Evolutionary conservation across 331 rosid species (phyloP), one percentile per base, ranked within the genome.

Genomic region (Telfairia occidentalis): DNA sequence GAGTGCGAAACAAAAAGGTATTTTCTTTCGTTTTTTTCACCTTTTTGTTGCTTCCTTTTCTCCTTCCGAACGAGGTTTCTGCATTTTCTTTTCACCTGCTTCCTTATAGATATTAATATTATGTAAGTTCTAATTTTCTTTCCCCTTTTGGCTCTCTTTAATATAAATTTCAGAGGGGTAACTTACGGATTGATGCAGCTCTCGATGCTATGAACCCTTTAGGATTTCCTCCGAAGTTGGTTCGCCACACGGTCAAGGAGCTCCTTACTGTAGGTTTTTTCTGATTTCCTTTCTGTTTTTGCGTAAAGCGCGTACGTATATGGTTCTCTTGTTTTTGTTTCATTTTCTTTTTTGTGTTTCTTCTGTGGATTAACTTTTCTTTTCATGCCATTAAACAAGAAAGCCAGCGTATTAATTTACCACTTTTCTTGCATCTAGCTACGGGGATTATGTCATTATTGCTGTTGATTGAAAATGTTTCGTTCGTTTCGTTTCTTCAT

Each of bases 101-200:
- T 40, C 6, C 71, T 64, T 35, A 5, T 19, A 9, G 38, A 58
- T 58, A 5, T 8, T 29, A 59, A 59, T 59, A 60, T 4, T 13
- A 29, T 13, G 30, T 37, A n/a, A n/a, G n/a, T 64, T 19, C 9
- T n/a, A 57, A 8, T 58, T 42, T 53, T 21, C 18, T 29, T n/a
- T n/a, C n/a, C 19, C 11, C 60, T n/a, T 9, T 28, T 45, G 54
- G 53, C 18, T 28, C 40, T 32, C 32, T 37, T 23, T 38, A 19
- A 9, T 64, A 37, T 64, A 13, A 66, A 43, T 50, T 71, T 70
- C 79, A 78, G 84, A 83, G 53, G 70, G 59, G 60, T n/a, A 76
- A 26, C 66, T 38, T 78, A 11, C 85, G 96, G 13, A 78, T 80
- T 80, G 94, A 87, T 74, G 97, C 91, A 8, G 92, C 96, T 0